Base-by-base conservation (phyloP, 1,284 basidiomycete genomes). In the Fomitopsis palustris region DNA sequence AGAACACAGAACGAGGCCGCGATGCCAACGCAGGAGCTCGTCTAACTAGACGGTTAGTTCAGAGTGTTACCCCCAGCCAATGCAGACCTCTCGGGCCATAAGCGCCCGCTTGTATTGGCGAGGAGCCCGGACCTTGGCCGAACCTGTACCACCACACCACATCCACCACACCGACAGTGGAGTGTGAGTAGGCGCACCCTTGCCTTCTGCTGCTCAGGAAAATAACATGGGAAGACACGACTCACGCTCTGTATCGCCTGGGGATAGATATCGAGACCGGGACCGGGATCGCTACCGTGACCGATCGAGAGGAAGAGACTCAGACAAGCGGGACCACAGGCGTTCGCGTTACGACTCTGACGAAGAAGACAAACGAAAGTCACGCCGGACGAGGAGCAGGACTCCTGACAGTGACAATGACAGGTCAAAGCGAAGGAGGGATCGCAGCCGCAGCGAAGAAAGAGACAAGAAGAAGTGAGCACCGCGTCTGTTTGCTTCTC, bases 381-480 rank as follows among this genome's bases (percentile, higher is more conserved):
- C 70, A 29, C 77, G 73, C 62, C 73, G 71, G 29, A 69, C 69
- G 45, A 77, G 78, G 37, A 79, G 75, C 61, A 74, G 73, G 53
- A 81, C 81, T 58, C 68, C 66, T 55, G 78, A 80, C 53, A 73
- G 67, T 71, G 64, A 77, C 41, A 67, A 67, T 29, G 65, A 71
- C 52, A 62, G 65, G 41, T 74, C 74, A 23, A 70, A 71, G 43
- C 74, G 73, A 29, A 78, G 76, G 64, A 78, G 77, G 63, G 81
- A 83, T 43, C 64, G 71, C 55, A 75, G 72, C 63, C 63, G 63
- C 14, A 71, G 74, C 59, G 68, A 64, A n/a, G 73, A 77, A 53
- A 71, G 69, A 25, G 74, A 75, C 42, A 73, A 69, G 63, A 90
- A 86, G 70, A 90, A 84, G 90, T 90, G 65, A 59, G 82, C 73